Conservation (phyloP, 169 alveolate genomes). For the Plasmodium adleri region DNA sequence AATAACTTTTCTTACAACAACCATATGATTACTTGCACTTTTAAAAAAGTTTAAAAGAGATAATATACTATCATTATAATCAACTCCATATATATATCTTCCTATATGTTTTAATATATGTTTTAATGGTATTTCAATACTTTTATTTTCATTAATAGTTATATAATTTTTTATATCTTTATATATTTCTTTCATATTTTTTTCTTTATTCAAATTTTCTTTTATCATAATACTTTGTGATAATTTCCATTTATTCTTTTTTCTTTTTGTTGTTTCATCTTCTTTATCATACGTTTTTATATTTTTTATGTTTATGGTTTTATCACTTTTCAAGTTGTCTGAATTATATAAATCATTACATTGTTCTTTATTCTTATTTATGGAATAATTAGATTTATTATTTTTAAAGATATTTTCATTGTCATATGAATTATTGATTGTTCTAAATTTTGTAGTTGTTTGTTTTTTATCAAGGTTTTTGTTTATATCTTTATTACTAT, state of each 20-base stretch:
- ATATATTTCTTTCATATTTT: slow-evolving; percentile 55
- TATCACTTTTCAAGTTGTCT: too few relatives aligned
- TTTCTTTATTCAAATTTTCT: slow-evolving; percentile 68
- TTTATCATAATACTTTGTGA: slow-evolving; percentile 25
- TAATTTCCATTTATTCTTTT: not conserved
- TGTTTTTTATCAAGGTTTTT: too few relatives aligned
- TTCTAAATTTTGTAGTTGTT: too few relatives aligned
- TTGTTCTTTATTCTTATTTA: too few relatives aligned
- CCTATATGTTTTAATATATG: slow-evolving; percentile 69
- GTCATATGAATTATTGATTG: too few relatives aligned
- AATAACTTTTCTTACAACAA: slow-evolving; percentile 82
- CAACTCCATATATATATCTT: slow-evolving; percentile 66
- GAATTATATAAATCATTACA: too few relatives aligned
- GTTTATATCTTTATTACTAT: too few relatives aligned
- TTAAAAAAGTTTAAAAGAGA: slow-evolving; percentile 63
- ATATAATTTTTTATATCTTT: slow-evolving; percentile 56
- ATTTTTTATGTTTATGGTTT: too few relatives aligned
- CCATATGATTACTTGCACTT: slow-evolving; percentile 74
- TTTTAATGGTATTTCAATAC: slow-evolving; percentile 66
- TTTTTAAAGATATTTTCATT: too few relatives aligned
- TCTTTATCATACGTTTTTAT: not conserved
- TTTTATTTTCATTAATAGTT: slow-evolving; percentile 27
- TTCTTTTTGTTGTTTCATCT: not conserved
- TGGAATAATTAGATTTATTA: too few relatives aligned
- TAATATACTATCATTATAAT: slow-evolving; percentile 53